Conservation (phyloP, 495 filamentous ascomycete genomes). For the Hypoxylon rickii region DNA sequence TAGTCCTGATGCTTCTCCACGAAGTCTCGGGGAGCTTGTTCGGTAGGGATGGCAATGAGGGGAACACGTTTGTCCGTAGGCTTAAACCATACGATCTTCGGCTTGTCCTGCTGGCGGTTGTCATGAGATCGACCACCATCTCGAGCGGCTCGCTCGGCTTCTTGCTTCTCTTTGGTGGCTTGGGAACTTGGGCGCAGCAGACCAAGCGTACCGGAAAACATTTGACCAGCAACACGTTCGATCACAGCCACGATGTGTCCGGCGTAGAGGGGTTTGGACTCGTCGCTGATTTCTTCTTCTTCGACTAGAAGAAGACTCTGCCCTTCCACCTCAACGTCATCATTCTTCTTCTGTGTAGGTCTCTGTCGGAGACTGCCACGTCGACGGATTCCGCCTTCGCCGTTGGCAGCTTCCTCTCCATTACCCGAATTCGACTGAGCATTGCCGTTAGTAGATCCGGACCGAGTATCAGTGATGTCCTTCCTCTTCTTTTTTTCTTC, state of each 20-base stretch:
- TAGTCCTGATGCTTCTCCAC: conserved; percentile 98
- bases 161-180: conserved; percentile 99
- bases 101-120: conserved; percentile 85
- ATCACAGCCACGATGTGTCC: conserved; percentile 97
- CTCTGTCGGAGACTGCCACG: conserved; percentile 94
- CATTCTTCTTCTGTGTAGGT: conserved; percentile 99
- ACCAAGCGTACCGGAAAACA: conserved; percentile 97
- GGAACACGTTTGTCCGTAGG: conserved; percentile 98
- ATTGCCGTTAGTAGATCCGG: conserved; percentile 71
- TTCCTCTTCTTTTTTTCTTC: conserved; percentile 99
- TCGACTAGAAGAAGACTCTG: conserved; percentile 96
- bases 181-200: conserved; percentile 95
- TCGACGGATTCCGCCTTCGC: conserved; percentile 83
- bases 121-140: conserved; percentile 85
- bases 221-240: conserved; percentile 94
- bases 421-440: conserved; percentile 65
- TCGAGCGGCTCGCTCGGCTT: conserved; percentile 89
- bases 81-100: conserved; percentile 99
- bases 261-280: conserved; percentile 95
- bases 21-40: conserved; percentile 96
- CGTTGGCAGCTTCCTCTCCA: conserved; percentile 66
- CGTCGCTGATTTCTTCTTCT: conserved; percentile 98
- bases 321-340: conserved; percentile 98
- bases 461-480: conserved; percentile 91
- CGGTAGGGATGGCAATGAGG: conserved; percentile 95